Percentiles rank a stretch among this genome's conserved stretches.
These are phyloP conservation scores for Cerioporus squamosus DNA, from an alignment of 1,284 basidiomycete species.

Conservation along the genomic window DNA sequence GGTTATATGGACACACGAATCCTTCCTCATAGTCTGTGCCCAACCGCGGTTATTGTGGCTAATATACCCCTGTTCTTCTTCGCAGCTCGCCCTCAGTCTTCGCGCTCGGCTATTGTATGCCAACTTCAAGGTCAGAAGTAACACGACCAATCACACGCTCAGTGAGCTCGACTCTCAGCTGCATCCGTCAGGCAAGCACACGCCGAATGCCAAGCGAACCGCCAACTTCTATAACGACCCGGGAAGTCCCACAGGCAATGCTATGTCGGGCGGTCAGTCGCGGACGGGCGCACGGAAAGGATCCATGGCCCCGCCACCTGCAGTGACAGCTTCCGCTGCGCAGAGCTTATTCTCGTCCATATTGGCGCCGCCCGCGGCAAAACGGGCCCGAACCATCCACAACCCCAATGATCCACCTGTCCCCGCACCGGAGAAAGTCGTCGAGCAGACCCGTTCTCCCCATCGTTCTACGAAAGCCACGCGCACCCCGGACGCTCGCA, in stretches of 20 bases:
- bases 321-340: constrained; percentile 42
- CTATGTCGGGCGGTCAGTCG: constrained; percentile 14
- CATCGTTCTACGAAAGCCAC: constrained; percentile 28
- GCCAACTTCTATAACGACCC: constrained; percentile 53
- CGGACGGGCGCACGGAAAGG: constrained; percentile 40
- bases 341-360: constrained; percentile 75
- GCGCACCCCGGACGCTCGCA: constrained; percentile 36
- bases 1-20: too few relatives aligned
- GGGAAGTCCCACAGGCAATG: constrained; percentile 16
- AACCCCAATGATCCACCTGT: constrained; percentile 73
- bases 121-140: constrained; percentile 78
- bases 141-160: constrained; percentile 65
- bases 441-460: constrained; percentile 29
- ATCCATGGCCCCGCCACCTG: constrained; percentile 54
- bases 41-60: background rate
- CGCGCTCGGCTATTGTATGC: constrained; percentile 79
- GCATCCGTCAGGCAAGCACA: constrained; percentile 23
- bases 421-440: constrained; percentile 48
- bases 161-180: constrained; percentile 69
- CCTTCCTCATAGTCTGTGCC: too few relatives aligned
- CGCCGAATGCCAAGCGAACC: constrained; percentile 40
- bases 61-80: constrained; percentile 40
- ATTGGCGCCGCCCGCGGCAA: constrained; percentile 71
- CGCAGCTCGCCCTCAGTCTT: constrained; percentile 70
- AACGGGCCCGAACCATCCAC: constrained; percentile 74